Evolutionary conservation across 495 filamentous ascomycete genomes (phyloP), one percentile per base, ranked within the genome.

Genomic region (Pyrenula aspistea): DNA sequence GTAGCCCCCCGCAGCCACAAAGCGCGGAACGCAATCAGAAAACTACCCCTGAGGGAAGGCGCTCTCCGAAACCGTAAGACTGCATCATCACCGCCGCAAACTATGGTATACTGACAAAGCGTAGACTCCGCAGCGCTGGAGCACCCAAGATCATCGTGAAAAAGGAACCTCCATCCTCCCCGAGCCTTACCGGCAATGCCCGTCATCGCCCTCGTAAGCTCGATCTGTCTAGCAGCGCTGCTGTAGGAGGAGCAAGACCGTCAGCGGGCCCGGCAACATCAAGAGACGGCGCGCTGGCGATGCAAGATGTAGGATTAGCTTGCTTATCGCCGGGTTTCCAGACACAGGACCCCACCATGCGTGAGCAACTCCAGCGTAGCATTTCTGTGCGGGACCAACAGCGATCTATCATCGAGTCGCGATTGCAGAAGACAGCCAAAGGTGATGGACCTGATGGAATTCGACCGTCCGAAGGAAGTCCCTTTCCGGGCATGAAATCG

Each of bases 291-390:
- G 71, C 92, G 15, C 85, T 71, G 20, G 31, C 15, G 15, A 92
- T 96, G 71, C 91, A 96, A 63, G 86, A 95, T 66, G 89, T 98
- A 12, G 93, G 93, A 49, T 78, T 97, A 57, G 91, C 92, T 22
- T 98, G 93, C 63, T 74, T 98, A 53, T 96, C 92, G 12, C 93
- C 93, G 0, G 93, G 93, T 23, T 97, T 98, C 66, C 84, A 91
- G 53, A 96, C 93, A 1, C 85, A 96, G 60, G 92, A 98, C 70
- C 93, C 93, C n/a, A 78, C 85, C 12, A 95, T 95, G 90, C 83
- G 91, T 61, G 89, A 96, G 69, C 92, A 96, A 65, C 71, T 98
- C 57, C 89, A 96, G 67, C 83, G 91, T 62, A 97, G 93, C 67
- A 81, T 96, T 62, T 91, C 88, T 24, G 90, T 98, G 22, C 81